phyloP scores from a whole-genome alignment of 768 basidiomycete species.

The Boletus fagicola region DNA sequence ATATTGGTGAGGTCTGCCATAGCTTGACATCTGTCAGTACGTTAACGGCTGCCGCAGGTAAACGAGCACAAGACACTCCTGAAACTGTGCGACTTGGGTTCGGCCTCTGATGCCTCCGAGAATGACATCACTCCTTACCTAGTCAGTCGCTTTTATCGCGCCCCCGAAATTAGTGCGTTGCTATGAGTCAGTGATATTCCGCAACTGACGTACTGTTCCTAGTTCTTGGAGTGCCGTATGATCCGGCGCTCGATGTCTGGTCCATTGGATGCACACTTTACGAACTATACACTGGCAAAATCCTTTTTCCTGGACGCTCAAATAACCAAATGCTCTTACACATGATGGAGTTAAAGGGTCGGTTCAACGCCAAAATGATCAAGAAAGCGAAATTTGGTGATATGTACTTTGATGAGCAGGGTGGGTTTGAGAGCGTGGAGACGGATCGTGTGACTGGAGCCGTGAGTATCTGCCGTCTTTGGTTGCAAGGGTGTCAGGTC shows the following conservation, averaged over 20 bases:
- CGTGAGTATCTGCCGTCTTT: constrained; percentile 48
- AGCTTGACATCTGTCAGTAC: constrained; percentile 14
- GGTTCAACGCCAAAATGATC: constrained; percentile 91
- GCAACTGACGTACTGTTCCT: constrained; percentile 18
- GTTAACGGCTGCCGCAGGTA: constrained; percentile 52
- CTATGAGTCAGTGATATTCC: background rate
- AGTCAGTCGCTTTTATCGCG: constrained; percentile 95
- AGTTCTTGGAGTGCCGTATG: constrained; percentile 96
- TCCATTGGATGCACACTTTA: constrained; percentile 97
- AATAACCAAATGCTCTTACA: constrained; percentile 97
- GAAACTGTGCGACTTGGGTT: constrained; percentile 97
- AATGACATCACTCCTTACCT: constrained; percentile 98
- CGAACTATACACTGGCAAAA: constrained; percentile 94
- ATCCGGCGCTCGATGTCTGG: constrained; percentile 93
- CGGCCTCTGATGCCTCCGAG: constrained; percentile 90
- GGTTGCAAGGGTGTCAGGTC: constrained; percentile 4
- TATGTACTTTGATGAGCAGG: constrained; percentile 91
- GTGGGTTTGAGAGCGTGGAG: constrained; percentile 81
- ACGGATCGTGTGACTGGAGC: constrained; percentile 79
- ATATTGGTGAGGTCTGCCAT: constrained; percentile 67
- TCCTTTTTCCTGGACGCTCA: constrained; percentile 92
- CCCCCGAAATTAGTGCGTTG: constrained; percentile 92
- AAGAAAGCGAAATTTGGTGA: constrained; percentile 93
- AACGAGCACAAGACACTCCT: constrained; percentile 91
- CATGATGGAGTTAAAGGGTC: constrained; percentile 97